Percentiles rank a stretch among this genome's conserved stretches.
Conservation (phyloP, 169 alveolate species). For the Toxoplasma gondii region DNA sequence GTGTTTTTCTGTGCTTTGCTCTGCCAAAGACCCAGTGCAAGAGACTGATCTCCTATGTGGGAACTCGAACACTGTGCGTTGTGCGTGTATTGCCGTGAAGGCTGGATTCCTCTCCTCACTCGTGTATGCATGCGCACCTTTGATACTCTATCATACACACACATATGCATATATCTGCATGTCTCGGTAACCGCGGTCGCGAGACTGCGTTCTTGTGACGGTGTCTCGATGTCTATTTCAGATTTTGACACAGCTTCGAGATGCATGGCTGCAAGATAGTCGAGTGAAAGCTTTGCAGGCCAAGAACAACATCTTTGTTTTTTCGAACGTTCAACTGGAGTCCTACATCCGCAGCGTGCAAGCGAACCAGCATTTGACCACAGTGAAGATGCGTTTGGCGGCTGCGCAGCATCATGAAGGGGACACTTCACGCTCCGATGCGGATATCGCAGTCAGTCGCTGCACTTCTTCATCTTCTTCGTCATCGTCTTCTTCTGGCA, state of each 20-base stretch:
- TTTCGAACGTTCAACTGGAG: constrained; percentile 75
- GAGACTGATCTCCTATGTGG: too few relatives aligned
- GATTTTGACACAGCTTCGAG: constrained; percentile 73
- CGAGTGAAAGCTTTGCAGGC: constrained; percentile 72
- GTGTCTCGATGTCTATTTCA: not conserved
- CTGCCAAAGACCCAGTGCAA: too few relatives aligned
- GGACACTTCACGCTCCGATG: not conserved
- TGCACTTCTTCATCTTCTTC: not conserved
- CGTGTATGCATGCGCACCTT: too few relatives aligned
- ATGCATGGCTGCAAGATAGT: constrained; percentile 75
- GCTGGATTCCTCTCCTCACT: not conserved
- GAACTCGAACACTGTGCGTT: too few relatives aligned
- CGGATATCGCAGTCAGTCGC: not conserved
- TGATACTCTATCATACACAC: too few relatives aligned
- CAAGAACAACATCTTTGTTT: constrained; percentile 72
- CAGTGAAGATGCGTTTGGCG: constrained; percentile 22
- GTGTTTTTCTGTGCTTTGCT: too few relatives aligned
- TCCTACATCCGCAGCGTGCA: constrained; percentile 72
- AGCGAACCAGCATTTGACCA: constrained; percentile 62
- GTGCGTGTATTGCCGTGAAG: not conserved
- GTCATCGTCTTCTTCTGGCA: not conserved
- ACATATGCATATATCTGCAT: not conserved
- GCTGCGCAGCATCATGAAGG: constrained; percentile 16
- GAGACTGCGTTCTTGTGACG: not conserved
- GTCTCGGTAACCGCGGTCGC: not conserved